Evolutionary conservation across 208 protist species (phyloP), one percentile per base, ranked within the genome.

Genomic region (Leishmania gerbilli): DNA sequence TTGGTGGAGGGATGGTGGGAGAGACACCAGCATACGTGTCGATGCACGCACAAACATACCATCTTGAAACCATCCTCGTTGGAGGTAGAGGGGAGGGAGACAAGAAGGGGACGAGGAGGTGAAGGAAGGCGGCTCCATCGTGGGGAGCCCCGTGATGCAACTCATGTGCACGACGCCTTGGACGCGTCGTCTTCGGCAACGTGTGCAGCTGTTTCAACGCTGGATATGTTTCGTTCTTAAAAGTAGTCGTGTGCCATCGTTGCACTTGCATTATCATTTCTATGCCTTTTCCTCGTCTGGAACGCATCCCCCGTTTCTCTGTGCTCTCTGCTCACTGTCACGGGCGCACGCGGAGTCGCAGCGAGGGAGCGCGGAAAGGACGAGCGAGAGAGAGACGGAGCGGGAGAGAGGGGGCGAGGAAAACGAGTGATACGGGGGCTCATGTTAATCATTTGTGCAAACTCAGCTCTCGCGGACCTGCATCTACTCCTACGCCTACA

Each of bases 181-280:
- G 15, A 9, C 45, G 24, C 13, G 40, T 45, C 27, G 11, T 74
- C 11, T 31, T 74, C 24, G 27, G n/a, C 45, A n/a, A 53, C 7
- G 24, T 74, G 45, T 27, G 27, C 27, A 53, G 8, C 37, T 34
- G 21, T 1, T 7, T 37, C 3, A 37, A 53, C n/a, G 27, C 5
- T 21, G 45, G 27, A 37, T 27, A 21, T 45, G 19, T 71, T 71
- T 49, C 40, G 24, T 74, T 74, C n/a, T 51, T 74, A 9, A 53
- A 53, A 45, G 3, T 17, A 37, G 8, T 55, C 8, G 21, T 71
- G 67, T 27, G 31, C 45, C 45, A 15, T 31, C 13, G 3, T 31
- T 34, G 42, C 47, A 71, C 40, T 71, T 24, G 65, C 17, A 40
- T 76, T 76, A 76, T 76, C 51, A 58, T 17, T 76, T 76, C 72